Percentiles rank a stretch among this genome's conserved stretches.
Conservation (phyloP, 108 stramenopile genomes). For the Bacterosira constricta region DNA sequence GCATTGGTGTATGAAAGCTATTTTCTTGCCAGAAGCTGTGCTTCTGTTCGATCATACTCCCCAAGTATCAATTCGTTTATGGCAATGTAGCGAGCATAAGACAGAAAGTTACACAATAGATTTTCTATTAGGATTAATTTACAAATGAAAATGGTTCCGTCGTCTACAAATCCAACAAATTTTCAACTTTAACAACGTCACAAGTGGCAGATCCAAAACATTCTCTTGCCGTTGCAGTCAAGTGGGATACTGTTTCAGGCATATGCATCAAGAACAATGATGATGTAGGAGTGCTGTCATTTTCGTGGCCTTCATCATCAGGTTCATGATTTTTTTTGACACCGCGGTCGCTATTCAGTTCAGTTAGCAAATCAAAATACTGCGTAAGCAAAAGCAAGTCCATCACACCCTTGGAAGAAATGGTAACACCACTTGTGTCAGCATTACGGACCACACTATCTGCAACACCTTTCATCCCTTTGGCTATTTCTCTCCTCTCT, state of each 20-base stretch:
- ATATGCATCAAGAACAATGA: conserved; percentile 32
- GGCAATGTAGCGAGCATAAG: neutral
- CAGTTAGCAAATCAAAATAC: conserved; percentile 61
- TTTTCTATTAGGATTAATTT: neutral
- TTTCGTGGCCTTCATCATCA: neutral
- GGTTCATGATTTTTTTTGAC: neutral
- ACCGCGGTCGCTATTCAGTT: conserved; percentile 7
- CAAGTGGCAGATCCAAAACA: conserved; percentile 7
- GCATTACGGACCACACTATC: conserved; percentile 16
- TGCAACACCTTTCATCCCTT: conserved; percentile 51
- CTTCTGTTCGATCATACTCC: too few relatives aligned
- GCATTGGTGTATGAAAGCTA: too few relatives aligned
- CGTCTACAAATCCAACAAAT: conserved; percentile 32
- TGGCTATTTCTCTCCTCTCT: conserved; percentile 51
- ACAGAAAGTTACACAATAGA: neutral
- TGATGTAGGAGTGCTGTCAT: neutral
- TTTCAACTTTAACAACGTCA: conserved; percentile 27
- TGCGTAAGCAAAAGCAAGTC: conserved; percentile 67
- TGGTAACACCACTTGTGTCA: conserved; percentile 6
- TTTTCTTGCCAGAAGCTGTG: too few relatives aligned
- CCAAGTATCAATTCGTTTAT: neutral
- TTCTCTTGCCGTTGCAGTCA: conserved; percentile 6
- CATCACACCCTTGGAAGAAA: conserved; percentile 60
- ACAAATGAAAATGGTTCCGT: neutral
- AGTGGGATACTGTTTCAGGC: conserved; percentile 35